Base-by-base conservation (phyloP, 2,329 filamentous ascomycete species). In the Fusarium xyrophilum region DNA sequence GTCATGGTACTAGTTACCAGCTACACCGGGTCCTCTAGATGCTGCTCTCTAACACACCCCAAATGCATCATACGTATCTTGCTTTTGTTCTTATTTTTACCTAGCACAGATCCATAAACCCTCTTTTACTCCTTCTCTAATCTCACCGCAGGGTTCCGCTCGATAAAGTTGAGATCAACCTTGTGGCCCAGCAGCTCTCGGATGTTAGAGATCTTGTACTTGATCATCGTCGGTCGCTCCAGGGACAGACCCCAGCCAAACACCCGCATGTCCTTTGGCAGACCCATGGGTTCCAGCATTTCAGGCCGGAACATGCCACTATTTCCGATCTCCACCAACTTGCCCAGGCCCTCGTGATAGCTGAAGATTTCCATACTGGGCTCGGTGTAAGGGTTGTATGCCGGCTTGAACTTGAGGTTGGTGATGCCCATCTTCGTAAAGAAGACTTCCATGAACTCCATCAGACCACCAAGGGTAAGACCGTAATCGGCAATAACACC, bases 301-400 rank as follows among this genome's bases (percentile, higher is more conserved):
- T 99, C 96, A 3, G 96, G 94, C 71, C 96, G 87, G 89, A 99
- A 99, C 94, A 99, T 98, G 68, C 96, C 96, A 74, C 91, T 95
- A 83, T 99, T 98, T 63, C 96, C 96, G 77, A 98, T 98, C 83
- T 98, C 96, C 28, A 98, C 93, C 82, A 96, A 91, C 84, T 97
- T 97, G 75, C 88, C 88, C 51, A 97, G 83, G 6, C 93, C 95
- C 75, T 91, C 88, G 84, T 98, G 96, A 84, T 91, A 98, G 70
- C 92, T 93, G 82, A 98, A 99, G 71, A 99, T 97, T 81, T 99
- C 96, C 93, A 99, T 96, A 77, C 91, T 91, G 32, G 96, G 94
- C 82, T 99, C 96, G 30, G 93, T 97, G 84, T 96, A 94, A 2
- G 92, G 93, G 82, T 97, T 97, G 83, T 96, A 97, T 23, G 96